Evolutionary conservation across 139 green algal species (phyloP), one percentile per base, ranked within the genome.

Genomic region (Chlamydomonas sp.): DNA sequence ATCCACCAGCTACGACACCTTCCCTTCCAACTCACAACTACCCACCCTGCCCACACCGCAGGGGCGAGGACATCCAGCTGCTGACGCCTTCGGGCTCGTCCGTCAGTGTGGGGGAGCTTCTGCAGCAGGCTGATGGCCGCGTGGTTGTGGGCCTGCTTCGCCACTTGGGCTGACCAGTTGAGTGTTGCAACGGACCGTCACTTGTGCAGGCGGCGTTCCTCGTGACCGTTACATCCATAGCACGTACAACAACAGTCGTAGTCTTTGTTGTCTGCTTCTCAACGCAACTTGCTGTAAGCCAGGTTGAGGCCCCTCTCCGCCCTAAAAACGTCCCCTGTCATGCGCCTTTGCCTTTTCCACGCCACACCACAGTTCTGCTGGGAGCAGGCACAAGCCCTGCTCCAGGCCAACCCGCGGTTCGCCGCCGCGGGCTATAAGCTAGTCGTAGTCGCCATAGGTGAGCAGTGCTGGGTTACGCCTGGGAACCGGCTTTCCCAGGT

Each of bases 141-240:
- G 74, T 83, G 4, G 78, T 89, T 60, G 77, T 85, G 18, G 85
- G 66, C 17, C 77, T 89, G n/a, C 85, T 89, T 67, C 78, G 85
- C 78, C 77, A 85, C 31, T 61, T 89, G 2, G 85, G 85, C 77
- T 89, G 85, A 89, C 78, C 78, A 14, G 77, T 89, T 49, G 31
- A 49, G 31, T 49, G 31, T 49, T 49, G 31, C 31, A 49, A 49
- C 31, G 31, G 31, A 49, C 31, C 31, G 31, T 49, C 31, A 49
- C 31, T 49, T 49, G 31, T 49, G 31, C 31, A 49, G 31, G 31
- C 31, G 31, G 31, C 31, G 31, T 49, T 49, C 31, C 31, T 49
- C 31, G 31, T 49, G 31, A 49, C 31, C 31, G 31, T 49, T 49
- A 49, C 31, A 49, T 49, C 31, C 31, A 49, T 49, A 49, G 31